These are phyloP conservation scores for Rhazya stricta DNA, from an alignment of 257 asterid species.

Conservation along the genomic window DNA sequence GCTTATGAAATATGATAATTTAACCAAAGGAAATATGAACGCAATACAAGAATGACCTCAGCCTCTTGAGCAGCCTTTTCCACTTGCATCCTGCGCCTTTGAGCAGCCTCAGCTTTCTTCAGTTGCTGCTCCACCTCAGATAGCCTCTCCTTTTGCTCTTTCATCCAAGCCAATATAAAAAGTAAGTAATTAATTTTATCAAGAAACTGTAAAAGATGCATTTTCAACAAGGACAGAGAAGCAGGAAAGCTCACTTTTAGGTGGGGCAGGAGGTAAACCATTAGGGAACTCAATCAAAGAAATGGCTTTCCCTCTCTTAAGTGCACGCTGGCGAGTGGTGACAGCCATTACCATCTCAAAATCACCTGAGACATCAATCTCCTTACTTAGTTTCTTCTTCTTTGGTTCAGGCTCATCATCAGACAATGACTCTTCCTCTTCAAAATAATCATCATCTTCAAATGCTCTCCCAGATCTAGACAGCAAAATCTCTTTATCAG, in stretches of 20 bases:
- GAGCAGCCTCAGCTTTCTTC: conserved; percentile 84
- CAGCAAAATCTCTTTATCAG: conserved; percentile 42
- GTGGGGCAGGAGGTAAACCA: conserved; percentile 73
- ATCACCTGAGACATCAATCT: conserved; percentile 27
- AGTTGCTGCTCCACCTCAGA: conserved; percentile 73
- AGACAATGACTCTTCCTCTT: conserved; percentile 45
- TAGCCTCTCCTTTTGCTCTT: conserved; percentile 75
- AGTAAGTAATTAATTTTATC: conserved; percentile 12
- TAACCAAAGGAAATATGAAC: not conserved
- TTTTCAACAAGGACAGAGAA: conserved; percentile 9
- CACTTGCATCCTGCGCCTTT: conserved; percentile 65
- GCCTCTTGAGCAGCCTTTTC: conserved; percentile 88
- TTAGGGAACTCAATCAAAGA: conserved; percentile 56
- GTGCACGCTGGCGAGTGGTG: conserved; percentile 65
- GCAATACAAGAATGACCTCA: conserved; percentile 42
- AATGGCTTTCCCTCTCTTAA: conserved; percentile 37
- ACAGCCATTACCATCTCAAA: conserved; percentile 42
- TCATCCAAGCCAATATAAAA: conserved; percentile 13
- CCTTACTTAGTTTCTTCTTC: conserved; percentile 38
- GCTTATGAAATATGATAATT: not conserved
- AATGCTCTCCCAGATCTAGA: conserved; percentile 28
- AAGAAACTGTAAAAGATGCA: conserved; percentile 4
- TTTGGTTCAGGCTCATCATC: conserved; percentile 44
- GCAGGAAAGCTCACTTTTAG: conserved; percentile 50
- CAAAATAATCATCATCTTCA: conserved; percentile 45